These are phyloP conservation scores for Penicillium aurantiogriseum DNA, from an alignment of 2,329 filamentous ascomycete genomes.

Conservation along the genomic window DNA sequence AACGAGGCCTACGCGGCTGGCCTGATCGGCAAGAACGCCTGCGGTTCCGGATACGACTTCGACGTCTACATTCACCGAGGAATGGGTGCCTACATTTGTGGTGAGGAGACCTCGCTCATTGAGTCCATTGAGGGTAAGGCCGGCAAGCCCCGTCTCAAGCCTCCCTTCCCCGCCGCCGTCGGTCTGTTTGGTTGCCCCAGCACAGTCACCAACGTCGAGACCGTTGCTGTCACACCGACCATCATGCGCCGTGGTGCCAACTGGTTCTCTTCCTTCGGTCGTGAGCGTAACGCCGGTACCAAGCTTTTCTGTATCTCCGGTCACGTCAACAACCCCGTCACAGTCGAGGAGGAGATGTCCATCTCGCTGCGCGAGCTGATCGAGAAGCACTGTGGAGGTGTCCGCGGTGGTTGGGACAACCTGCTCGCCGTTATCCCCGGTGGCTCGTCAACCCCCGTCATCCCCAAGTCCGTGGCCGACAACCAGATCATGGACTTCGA, in stretches of 20 bases:
- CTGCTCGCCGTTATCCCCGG: slow-evolving; percentile 92
- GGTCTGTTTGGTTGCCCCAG: slow-evolving; percentile 97
- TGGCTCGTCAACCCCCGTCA: slow-evolving; percentile 92
- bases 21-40: slow-evolving; percentile 97
- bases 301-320: slow-evolving; percentile 99
- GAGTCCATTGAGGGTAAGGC: slow-evolving; percentile 98
- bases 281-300: slow-evolving; percentile 93
- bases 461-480: slow-evolving; percentile 86
- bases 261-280: slow-evolving; percentile 94
- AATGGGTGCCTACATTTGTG: slow-evolving; percentile 96
- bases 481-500: slow-evolving; percentile 99
- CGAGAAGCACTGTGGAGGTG: slow-evolving; percentile 96
- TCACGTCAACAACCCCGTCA: slow-evolving; percentile 97
- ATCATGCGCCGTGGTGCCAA: slow-evolving; percentile 87
- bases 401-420: slow-evolving; percentile 97
- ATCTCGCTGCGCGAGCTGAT: slow-evolving; percentile 95
- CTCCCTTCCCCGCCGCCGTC: slow-evolving; percentile 94
- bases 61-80: slow-evolving; percentile 96
- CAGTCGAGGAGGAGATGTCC: slow-evolving; percentile 99
- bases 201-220: slow-evolving; percentile 98
- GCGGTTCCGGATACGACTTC: slow-evolving; percentile 94
- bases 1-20: slow-evolving; percentile 96
- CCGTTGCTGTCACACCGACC: slow-evolving; percentile 88
- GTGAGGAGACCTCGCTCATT: slow-evolving; percentile 96
- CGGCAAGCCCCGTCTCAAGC: slow-evolving; percentile 97